phyloP scores from a whole-genome alignment of 1,139 yeast species.

The Suhomyces choctaworum region DNA sequence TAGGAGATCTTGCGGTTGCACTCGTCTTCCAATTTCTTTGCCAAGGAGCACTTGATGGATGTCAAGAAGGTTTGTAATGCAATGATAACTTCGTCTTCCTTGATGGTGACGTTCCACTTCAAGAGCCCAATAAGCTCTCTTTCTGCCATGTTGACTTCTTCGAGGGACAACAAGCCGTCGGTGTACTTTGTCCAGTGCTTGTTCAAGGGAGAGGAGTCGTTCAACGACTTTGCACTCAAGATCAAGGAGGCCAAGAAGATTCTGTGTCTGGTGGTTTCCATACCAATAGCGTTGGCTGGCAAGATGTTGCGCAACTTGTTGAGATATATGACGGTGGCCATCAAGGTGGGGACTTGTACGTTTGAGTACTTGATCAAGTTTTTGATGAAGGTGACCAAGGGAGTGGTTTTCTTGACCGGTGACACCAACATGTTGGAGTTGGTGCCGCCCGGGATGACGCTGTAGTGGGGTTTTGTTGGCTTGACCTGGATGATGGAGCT shows the following conservation, averaged over 20 bases:
- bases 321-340: conserved; percentile 85
- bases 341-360: conserved; percentile 92
- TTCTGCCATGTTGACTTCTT: conserved; percentile 89
- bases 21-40: conserved; percentile 33
- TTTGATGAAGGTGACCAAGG: conserved; percentile 64
- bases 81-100: conserved; percentile 64
- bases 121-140: conserved; percentile 78
- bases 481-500: conserved; percentile 69
- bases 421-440: conserved; percentile 23
- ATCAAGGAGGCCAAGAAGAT: conserved; percentile 86
- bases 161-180: conserved; percentile 70
- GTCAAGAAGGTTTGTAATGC: conserved; percentile 74
- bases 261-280: conserved; percentile 91
- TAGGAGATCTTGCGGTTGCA: conserved; percentile 36
- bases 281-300: conserved; percentile 89
- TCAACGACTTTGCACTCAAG: conserved; percentile 84
- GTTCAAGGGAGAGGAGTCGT: conserved; percentile 92
- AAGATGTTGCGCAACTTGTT: conserved; percentile 72
- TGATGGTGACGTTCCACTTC: conserved; percentile 78
- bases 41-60: conserved; percentile 55
- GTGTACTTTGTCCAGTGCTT: conserved; percentile 96
- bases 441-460: conserved; percentile 14
- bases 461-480: conserved; percentile 25
- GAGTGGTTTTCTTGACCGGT: conserved; percentile 27
- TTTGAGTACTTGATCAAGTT: conserved; percentile 75